Conservation (phyloP, 371 early-diverging fungal species). For the Mucor racemosus region DNA sequence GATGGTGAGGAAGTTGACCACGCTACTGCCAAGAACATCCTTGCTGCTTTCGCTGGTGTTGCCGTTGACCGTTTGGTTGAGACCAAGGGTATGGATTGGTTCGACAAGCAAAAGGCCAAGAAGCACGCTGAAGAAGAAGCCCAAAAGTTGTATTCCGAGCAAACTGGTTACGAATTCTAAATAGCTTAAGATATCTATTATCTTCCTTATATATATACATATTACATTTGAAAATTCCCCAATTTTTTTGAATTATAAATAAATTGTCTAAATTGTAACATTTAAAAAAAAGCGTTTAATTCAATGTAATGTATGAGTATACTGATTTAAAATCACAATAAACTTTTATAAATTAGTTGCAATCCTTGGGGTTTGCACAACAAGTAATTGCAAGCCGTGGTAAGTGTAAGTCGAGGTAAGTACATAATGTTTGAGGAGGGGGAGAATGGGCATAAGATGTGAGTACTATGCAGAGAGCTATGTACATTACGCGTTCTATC, state of each 20-base stretch:
- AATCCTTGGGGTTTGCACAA: too few species aligned
- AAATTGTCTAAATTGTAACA: conserved; percentile 5
- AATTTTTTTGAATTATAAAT: conserved; percentile 2
- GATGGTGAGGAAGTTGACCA: conserved; percentile 31
- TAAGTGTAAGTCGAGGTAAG: too few species aligned
- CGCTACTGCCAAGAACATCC: conserved; percentile 47
- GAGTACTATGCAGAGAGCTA: too few species aligned
- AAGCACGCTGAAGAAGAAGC: conserved; percentile 49
- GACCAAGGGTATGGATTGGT: conserved; percentile 48
- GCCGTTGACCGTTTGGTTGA: conserved; percentile 37
- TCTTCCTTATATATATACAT: not conserved
- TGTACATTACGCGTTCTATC: too few species aligned
- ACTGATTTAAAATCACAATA: too few species aligned
- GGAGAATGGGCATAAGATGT: too few species aligned
- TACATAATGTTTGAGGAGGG: too few species aligned
- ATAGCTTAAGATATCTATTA: not conserved
- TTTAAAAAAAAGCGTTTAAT: not conserved
- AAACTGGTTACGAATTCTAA: conserved; percentile 31
- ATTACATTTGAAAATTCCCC: not conserved
- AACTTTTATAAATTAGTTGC: too few species aligned
- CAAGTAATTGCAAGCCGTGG: too few species aligned
- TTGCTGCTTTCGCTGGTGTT: conserved; percentile 46
- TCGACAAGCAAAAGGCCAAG: conserved; percentile 53
- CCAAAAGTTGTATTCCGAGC: conserved; percentile 40
- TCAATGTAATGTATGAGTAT: too few species aligned